Percentiles rank a stretch among this genome's conserved stretches.
These are phyloP conservation scores for Sphenostylis stenocarpa DNA, from an alignment of 306 rosid genomes.

Conservation along the genomic window DNA sequence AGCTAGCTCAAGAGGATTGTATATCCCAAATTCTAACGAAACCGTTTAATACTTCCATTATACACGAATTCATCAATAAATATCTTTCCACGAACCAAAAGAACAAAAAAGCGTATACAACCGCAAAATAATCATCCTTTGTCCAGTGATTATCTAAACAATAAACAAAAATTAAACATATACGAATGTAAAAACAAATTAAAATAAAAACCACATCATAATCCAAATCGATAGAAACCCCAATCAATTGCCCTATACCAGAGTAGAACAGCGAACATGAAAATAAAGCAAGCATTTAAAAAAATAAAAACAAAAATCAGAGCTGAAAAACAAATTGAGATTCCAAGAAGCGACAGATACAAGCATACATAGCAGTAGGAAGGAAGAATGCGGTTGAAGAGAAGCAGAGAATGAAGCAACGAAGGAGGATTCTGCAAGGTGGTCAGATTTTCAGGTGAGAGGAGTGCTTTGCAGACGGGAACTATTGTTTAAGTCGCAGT, in stretches of 20 bases:
- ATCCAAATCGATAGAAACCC: constrained; percentile 8
- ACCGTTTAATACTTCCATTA: constrained; percentile 13
- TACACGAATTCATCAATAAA: constrained; percentile 8
- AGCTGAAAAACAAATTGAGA: not conserved
- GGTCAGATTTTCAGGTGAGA: not conserved
- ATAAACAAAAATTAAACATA: not conserved
- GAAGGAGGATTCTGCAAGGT: not conserved
- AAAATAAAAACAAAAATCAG: not conserved
- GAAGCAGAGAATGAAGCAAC: constrained; percentile 2
- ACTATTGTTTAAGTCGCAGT: not conserved
- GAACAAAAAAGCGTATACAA: not conserved
- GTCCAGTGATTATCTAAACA: constrained; percentile 6
- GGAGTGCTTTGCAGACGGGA: not conserved
- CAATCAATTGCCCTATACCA: constrained; percentile 28
- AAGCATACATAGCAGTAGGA: constrained; percentile 12
- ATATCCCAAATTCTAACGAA: not conserved
- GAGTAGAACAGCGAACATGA: not conserved
- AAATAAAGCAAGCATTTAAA: not conserved
- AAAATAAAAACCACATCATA: not conserved
- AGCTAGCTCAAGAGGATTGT: not conserved
- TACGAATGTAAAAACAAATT: not conserved
- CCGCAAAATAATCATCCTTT: not conserved
- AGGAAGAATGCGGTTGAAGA: constrained; percentile 39
- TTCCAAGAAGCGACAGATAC: not conserved
- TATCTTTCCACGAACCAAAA: not conserved